These are phyloP conservation scores for Trypanosoma cruzi DNA, from an alignment of 208 protist genomes.

Conservation along the genomic window DNA sequence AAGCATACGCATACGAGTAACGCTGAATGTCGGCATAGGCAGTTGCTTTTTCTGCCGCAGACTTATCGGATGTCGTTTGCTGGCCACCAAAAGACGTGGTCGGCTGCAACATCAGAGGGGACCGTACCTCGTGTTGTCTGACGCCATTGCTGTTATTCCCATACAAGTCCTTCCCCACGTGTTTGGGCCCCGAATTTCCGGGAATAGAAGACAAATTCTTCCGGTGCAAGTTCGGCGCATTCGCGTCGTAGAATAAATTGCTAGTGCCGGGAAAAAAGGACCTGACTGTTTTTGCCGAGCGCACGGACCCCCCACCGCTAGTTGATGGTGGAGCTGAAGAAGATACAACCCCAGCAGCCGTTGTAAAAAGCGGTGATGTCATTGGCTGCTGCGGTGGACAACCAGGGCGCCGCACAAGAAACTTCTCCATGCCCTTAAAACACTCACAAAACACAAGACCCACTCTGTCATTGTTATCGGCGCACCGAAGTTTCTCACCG, in stretches of 20 bases:
- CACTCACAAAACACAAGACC: not conserved
- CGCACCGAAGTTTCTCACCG: not conserved
- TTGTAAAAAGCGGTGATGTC: not conserved
- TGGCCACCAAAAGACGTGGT: not conserved
- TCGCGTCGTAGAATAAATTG: constrained; percentile 3
- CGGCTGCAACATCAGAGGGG: not conserved
- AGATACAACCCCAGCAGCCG: not conserved
- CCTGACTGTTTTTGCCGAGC: not conserved
- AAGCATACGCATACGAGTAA: constrained; percentile 23
- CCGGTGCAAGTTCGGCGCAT: no score
- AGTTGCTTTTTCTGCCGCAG: not conserved
- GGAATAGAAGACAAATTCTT: not conserved
- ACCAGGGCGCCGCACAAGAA: not conserved
- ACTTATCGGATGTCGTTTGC: not conserved
- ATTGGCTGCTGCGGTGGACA: not conserved
- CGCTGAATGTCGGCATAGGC: not conserved
- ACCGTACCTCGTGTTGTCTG: not conserved
- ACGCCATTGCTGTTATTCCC: not conserved
- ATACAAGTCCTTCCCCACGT: not conserved
- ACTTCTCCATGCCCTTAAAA: constrained; percentile 11
- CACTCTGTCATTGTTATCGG: not conserved
- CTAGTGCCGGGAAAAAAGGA: constrained; percentile 6
- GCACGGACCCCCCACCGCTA: not conserved
- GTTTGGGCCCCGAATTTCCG: not conserved
- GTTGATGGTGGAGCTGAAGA: not conserved